Conservation (phyloP, 768 basidiomycete species). For the Leccinum variicolor region DNA sequence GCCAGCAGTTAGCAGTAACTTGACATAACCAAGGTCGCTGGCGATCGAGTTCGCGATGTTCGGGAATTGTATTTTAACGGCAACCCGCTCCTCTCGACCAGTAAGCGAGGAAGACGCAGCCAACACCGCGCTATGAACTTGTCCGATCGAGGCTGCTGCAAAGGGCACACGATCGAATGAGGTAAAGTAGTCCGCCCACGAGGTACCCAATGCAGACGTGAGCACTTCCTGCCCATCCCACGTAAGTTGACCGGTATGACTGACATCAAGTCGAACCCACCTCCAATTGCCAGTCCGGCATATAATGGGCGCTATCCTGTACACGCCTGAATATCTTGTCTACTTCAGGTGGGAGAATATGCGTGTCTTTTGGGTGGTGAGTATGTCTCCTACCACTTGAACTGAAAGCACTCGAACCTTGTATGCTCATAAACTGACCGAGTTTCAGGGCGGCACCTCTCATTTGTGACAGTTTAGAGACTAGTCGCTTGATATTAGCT, state of each 20-base stretch:
- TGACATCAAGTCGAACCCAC: conserved; percentile 36
- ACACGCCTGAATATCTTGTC: conserved; percentile 88
- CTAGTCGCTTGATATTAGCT: conserved; percentile 84
- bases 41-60: conserved; percentile 83
- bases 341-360: conserved; percentile 81
- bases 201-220: conserved; percentile 62
- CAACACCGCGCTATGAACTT: conserved; percentile 81
- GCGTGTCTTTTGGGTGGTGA: conserved; percentile 59
- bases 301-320: conserved; percentile 95
- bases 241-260: background rate
- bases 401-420: conserved; percentile 46
- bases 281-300: conserved; percentile 99
- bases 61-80: conserved; percentile 94
- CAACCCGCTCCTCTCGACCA: conserved; percentile 54
- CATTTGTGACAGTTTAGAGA: conserved; percentile 93
- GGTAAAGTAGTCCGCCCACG: conserved; percentile 70
- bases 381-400: background rate
- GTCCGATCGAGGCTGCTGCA: conserved; percentile 95
- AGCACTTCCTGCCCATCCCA: conserved; percentile 58
- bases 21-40: conserved; percentile 85
- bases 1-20: conserved; percentile 76
- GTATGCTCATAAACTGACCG: conserved; percentile 97
- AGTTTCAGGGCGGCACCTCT: conserved; percentile 94
- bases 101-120: conserved; percentile 50
- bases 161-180: conserved; percentile 85